Base-by-base conservation (phyloP, 192 early-diverging fungal genomes). In the Endogone sp. region DNA sequence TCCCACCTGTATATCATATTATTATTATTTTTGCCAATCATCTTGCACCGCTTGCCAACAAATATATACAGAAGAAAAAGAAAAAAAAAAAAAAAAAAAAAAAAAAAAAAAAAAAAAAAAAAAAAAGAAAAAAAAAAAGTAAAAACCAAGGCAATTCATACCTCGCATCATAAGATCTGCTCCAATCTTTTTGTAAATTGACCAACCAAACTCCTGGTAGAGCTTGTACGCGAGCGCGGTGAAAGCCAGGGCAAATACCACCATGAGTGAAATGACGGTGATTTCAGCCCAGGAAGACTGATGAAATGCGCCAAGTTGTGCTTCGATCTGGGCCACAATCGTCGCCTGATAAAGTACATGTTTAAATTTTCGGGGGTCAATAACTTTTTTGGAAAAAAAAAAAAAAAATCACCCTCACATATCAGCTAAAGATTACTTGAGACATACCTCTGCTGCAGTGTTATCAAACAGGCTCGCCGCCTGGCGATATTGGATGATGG, bases 141-240 rank as follows among this genome's bases (percentile, higher is more conserved):
- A 49, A 32, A 25, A 56, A 2, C 16, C 8, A 30, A 56, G 26
- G 56, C 44, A 21, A 66, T 56, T n/a, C 37, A 66, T 79, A 83
- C 83, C 88, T 64, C 90, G 79, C 84, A 94, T 87, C 3, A 82
- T 78, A 66, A 91, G 66, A 65, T 94, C 90, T 29, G 92, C 91
- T 20, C 91, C 90, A 73, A 94, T 90, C 77, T 91, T 92, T 69
- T 91, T 92, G 79, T 89, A 92, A 49, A 91, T 91, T 68, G 84
- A 83, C 91, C 92, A 93, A 29, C 93, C 90, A 78, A 92, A 93
- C 73, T 91, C 88, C 72, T 89, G 86, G 73, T 92, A 94, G 26
- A 93, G 72, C 56, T 84, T 86, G 67, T 84, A 87, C 30, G 88
- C 82, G 16, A 86, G 63, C 44, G 80, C 79, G 2, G 73, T 65